These are phyloP conservation scores for Trypanosoma platydactyli DNA, from an alignment of 208 protist species.

Conservation along the genomic window DNA sequence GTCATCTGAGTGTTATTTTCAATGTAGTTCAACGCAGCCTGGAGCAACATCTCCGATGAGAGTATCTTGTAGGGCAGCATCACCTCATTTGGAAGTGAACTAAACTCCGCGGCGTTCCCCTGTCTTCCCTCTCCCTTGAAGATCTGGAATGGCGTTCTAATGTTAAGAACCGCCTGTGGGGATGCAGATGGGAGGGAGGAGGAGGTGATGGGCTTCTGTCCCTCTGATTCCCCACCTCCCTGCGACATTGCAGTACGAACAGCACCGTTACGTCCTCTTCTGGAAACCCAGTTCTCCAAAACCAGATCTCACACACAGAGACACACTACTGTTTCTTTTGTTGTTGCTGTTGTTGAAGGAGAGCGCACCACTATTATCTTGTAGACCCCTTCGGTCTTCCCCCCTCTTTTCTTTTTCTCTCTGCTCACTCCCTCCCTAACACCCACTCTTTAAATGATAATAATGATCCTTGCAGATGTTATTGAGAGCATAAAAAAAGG, in stretches of 20 bases:
- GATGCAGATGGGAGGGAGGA: no score
- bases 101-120: conserved; percentile 52
- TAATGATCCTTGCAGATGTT: no score
- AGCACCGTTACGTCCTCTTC: no score
- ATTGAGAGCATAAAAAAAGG: not conserved
- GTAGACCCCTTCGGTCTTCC: not conserved
- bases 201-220: not conserved
- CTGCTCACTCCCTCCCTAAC: not conserved
- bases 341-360: no score
- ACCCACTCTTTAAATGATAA: no score
- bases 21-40: conserved; percentile 51
- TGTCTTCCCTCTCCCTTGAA: conserved; percentile 43
- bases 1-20: conserved; percentile 34
- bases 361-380: no score
- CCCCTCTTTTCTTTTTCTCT: not conserved
- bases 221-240: conserved; percentile 5
- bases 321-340: no score
- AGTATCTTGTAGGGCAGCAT: conserved; percentile 71
- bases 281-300: no score
- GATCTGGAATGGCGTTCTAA: conserved; percentile 80
- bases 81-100: conserved; percentile 54
- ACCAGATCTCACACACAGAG: no score
- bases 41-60: conserved; percentile 59
- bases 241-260: conserved; percentile 2
- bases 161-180: conserved; percentile 44